Evolutionary conservation across 208 protist genomes (phyloP).

Genomic region (Trypanosoma conorhini): DNA sequence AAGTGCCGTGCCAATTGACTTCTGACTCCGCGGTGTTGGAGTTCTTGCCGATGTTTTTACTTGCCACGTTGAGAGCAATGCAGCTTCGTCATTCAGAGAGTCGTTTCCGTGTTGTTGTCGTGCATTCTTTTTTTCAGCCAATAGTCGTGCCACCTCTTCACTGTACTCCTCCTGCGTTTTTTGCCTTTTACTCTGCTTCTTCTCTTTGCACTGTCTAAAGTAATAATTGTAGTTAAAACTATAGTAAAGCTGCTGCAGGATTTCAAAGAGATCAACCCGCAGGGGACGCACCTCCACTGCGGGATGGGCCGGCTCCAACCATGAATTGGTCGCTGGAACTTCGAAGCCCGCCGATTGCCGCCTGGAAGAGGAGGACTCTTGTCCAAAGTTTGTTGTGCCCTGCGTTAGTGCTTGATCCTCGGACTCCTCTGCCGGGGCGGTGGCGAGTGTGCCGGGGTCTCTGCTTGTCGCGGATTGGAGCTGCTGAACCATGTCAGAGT

Average conservation of each 20-base stretch:
- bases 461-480: neutral
- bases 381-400: neutral
- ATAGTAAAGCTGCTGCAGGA: constrained; percentile 60
- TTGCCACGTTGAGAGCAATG: neutral
- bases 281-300: constrained; percentile 30
- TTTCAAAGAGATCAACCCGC: constrained; percentile 49
- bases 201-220: constrained; percentile 39
- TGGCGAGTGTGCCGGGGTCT: neutral
- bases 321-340: neutral
- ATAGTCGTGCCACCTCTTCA: constrained; percentile 36
- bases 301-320: neutral
- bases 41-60: neutral
- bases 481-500: neutral
- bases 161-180: constrained; percentile 57
- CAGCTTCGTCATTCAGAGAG: constrained; percentile 1
- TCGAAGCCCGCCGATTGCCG: neutral
- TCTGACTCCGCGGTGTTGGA: neutral
- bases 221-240: constrained; percentile 68
- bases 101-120: neutral
- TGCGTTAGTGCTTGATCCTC: neutral
- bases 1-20: neutral
- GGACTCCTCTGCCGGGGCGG: neutral
- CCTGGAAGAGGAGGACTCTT: neutral
- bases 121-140: constrained; percentile 10
- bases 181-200: neutral